Percentiles rank a stretch among this genome's conserved stretches.
Evolutionary conservation across 139 green algal genomes (phyloP).

Genomic region (Desmodesmus armatus): DNA sequence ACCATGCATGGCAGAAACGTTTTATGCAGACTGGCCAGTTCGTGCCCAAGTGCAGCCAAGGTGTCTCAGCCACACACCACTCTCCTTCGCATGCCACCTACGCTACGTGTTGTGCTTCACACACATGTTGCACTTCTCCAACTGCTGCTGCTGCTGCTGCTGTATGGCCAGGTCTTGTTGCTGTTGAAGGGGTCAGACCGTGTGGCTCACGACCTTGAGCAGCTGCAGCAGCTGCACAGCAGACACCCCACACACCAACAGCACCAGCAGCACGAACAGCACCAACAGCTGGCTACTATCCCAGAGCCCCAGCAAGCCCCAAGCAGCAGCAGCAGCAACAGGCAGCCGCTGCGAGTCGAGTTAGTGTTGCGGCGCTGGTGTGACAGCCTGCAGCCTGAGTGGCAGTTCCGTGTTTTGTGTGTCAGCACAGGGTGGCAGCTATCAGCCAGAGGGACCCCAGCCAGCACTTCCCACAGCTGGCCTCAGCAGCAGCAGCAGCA

Average conservation of each 20-base stretch:
- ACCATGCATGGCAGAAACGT: no score
- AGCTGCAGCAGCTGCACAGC: conserved; percentile 23
- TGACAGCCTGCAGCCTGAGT: conserved; percentile 79
- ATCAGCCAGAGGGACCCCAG: conserved; percentile 86
- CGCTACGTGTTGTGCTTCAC: background rate
- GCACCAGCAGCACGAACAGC: conserved; percentile 12
- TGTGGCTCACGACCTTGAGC: conserved; percentile 84
- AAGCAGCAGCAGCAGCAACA: no score
- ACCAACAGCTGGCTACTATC: background rate
- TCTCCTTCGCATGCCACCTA: background rate
- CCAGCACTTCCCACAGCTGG: conserved; percentile 70
- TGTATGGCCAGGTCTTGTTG: conserved; percentile 81
- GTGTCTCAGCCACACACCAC: no score
- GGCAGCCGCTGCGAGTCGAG: no score
- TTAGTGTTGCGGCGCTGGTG: conserved; percentile 86
- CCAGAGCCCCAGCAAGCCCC: no score
- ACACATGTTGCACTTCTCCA: background rate
- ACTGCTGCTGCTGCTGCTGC: conserved; percentile 3
- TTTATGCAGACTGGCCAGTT: no score
- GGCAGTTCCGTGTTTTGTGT: conserved; percentile 96
- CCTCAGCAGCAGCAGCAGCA: conserved; percentile 1
- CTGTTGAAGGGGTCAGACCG: conserved; percentile 93
- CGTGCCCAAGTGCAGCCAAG: no score
- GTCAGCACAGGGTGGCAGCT: conserved; percentile 58
- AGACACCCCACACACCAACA: background rate